Base-by-base conservation (phyloP, 2,329 filamentous ascomycete species). In the Pseudofabraea citricarpa region DNA sequence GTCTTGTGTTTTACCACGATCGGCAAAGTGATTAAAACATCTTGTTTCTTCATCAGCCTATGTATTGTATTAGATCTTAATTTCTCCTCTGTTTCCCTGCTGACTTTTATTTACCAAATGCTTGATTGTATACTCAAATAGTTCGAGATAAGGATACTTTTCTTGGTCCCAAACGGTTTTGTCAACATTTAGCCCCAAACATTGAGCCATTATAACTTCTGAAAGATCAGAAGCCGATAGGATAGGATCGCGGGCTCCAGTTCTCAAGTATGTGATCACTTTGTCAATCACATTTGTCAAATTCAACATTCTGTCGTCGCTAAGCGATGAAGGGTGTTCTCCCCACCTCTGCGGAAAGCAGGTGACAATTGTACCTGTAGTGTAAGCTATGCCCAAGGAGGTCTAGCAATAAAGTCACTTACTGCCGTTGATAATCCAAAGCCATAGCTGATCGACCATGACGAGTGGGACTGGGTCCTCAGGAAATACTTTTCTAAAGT, bases 361-460 rank as follows among this genome's bases (percentile, higher is more conserved):
- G 0, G 66, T 66, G 12, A 70, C 60, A 20, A 70, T 59, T 1
- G 64, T 66, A 4, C 58, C 54, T 63, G 12, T 18, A n/a, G n/a
- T 6, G 7, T 4, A 13, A 5, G 15, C 10, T 37, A 13, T 13
- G 12, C 12, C 10, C 18, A 15, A 39, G 31, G n/a, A n/a, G n/a
- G n/a, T n/a, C n/a, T n/a, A n/a, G n/a, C n/a, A n/a, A n/a, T n/a
- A n/a, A n/a, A n/a, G n/a, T 8, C 6, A 36, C 31, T 50, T 54
- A 48, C 48, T 15, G 23, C 53, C 58, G 32, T 67, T 66, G 1
- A 69, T 46, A 23, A 69, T 61, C 64, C 64, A 69, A 55, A 70
- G 57, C 67, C 67, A 70, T 0, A 70, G 56, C 41, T 70, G 67
- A 35, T 69, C 67, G 2, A 68, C 65, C 67, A 69, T 70, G 5